These are phyloP conservation scores for Sonneratia caseolaris DNA, from an alignment of 345 rosid genomes.

Conservation along the genomic window DNA sequence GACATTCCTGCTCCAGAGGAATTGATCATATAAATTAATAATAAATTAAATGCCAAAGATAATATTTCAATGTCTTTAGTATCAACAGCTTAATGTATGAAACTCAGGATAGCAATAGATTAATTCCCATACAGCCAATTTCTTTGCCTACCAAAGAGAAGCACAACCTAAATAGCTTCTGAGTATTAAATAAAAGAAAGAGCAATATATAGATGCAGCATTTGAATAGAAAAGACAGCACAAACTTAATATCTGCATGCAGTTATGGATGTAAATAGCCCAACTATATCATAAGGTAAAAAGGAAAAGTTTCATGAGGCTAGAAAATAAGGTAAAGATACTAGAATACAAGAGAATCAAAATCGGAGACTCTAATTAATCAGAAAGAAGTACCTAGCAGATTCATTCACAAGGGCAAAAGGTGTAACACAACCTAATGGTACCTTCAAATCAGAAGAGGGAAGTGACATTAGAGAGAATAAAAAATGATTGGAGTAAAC, in stretches of 20 bases:
- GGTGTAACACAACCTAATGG: conserved; percentile 86
- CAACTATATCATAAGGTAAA: neutral
- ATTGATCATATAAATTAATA: neutral
- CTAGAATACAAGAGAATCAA: neutral
- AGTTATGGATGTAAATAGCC: neutral
- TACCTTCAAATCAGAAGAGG: conserved; percentile 33
- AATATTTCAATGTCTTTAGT: neutral
- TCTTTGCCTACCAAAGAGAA: neutral
- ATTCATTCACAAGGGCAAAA: conserved; percentile 66
- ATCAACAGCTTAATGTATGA: neutral
- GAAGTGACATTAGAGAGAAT: neutral
- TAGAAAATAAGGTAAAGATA: neutral
- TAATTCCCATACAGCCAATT: neutral
- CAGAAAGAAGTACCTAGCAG: conserved; percentile 48
- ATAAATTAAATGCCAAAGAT: neutral
- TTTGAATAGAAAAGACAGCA: neutral
- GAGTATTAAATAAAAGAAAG: neutral
- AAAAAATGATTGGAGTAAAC: neutral
- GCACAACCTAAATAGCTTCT: neutral
- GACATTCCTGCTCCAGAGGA: conserved; percentile 42
- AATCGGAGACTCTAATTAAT: neutral
- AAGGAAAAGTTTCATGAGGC: neutral
- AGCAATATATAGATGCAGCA: neutral
- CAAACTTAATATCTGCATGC: neutral
- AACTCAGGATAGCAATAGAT: neutral